Evolutionary conservation across 257 asterid species (phyloP).

Genomic region (Solanum verrucosum): DNA sequence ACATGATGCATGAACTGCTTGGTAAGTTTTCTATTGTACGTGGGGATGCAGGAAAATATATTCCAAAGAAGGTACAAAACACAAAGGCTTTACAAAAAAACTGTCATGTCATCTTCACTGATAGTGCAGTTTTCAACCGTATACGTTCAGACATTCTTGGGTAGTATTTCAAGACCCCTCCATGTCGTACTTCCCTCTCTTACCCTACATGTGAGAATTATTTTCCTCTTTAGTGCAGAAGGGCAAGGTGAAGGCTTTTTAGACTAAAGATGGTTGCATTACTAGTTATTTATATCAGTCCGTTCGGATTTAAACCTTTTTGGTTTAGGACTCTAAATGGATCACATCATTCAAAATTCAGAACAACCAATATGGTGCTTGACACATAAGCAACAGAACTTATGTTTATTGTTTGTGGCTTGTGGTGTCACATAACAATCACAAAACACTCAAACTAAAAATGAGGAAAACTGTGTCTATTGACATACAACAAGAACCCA

Average conservation of each 20-base stretch:
- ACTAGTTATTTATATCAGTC: not conserved
- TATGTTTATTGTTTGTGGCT: not conserved
- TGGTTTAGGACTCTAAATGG: not conserved
- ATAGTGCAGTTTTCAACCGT: not conserved
- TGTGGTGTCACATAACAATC: not conserved
- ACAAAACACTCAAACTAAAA: not conserved
- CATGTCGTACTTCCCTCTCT: not conserved
- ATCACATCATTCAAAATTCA: not conserved
- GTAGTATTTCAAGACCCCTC: not conserved
- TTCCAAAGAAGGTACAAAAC: not conserved
- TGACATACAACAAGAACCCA: not conserved
- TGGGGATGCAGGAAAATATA: not conserved
- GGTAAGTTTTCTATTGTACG: not conserved
- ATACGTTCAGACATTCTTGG: not conserved
- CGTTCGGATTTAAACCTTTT: not conserved
- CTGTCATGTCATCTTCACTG: not conserved
- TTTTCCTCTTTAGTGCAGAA: not conserved
- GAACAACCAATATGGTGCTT: not conserved
- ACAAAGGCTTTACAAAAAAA: not conserved
- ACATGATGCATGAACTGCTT: not conserved
- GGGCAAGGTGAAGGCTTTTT: not conserved
- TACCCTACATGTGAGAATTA: not conserved
- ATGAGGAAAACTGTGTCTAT: not conserved
- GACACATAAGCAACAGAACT: not conserved
- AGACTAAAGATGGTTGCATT: not conserved